phyloP scores from a whole-genome alignment of 2,329 filamentous ascomycete genomes.

The Nemania diffusa region DNA sequence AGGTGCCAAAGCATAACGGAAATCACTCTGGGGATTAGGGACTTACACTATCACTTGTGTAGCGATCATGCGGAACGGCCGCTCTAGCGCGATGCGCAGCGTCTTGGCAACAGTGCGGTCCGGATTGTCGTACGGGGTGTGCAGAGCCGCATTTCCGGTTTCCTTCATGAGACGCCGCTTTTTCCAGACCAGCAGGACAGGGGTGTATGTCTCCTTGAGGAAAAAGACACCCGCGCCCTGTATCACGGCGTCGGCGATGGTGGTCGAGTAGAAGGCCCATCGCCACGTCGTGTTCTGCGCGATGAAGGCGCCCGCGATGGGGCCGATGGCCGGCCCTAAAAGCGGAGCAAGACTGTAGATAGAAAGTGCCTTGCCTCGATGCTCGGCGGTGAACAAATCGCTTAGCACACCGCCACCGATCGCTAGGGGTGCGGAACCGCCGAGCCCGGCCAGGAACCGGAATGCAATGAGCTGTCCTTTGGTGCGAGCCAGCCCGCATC shows the following conservation, averaged over 20 bases:
- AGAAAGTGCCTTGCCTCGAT: constrained; percentile 70
- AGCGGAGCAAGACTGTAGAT: constrained; percentile 72
- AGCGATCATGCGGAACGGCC: constrained; percentile 62
- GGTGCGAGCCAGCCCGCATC: constrained; percentile 65
- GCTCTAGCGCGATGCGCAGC: constrained; percentile 55
- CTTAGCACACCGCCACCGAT: constrained; percentile 48
- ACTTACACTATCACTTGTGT: constrained; percentile 60
- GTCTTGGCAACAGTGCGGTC: constrained; percentile 48
- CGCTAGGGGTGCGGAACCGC: constrained; percentile 65
- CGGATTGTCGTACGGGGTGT: constrained; percentile 64
- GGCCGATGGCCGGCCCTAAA: constrained; percentile 72
- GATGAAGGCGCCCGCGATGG: constrained; percentile 74
- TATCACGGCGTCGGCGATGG: constrained; percentile 69
- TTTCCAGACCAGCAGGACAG: constrained; percentile 69
- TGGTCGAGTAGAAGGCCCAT: constrained; percentile 77
- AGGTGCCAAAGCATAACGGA: not conserved
- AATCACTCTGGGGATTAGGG: not conserved
- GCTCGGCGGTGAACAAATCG: constrained; percentile 65
- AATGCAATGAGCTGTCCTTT: constrained; percentile 66
- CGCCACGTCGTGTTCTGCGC: constrained; percentile 73
- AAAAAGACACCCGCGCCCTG: constrained; percentile 68
- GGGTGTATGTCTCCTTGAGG: constrained; percentile 73
- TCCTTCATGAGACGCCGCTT: constrained; percentile 65
- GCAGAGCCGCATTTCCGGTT: constrained; percentile 62
- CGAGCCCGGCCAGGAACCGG: constrained; percentile 67